These are phyloP conservation scores for Nevesoporus exiguus DNA, from an alignment of 768 basidiomycete genomes.

Conservation along the genomic window DNA sequence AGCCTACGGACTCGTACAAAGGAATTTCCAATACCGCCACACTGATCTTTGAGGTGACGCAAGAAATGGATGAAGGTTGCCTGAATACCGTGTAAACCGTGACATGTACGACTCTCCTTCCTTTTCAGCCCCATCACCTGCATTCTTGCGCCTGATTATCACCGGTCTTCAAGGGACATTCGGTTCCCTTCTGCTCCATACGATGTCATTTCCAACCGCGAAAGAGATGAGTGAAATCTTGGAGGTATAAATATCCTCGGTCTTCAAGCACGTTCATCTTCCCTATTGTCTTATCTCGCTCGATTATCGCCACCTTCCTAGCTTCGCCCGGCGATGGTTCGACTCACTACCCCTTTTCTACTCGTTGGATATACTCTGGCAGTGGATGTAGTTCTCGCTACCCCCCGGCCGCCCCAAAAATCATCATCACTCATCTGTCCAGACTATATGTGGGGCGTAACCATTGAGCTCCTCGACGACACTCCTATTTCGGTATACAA, in stretches of 20 bases:
- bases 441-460: constrained; percentile 18
- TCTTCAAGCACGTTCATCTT: background rate
- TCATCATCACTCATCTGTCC: constrained; percentile 3
- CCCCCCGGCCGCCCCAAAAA: background rate
- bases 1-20: background rate
- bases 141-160: background rate
- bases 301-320: background rate
- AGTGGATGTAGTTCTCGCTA: background rate
- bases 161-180: background rate
- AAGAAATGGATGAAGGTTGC: background rate
- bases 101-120: background rate
- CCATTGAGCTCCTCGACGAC: constrained; percentile 1
- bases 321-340: constrained; percentile 1
- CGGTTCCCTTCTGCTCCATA: background rate
- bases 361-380: background rate
- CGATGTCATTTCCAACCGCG: background rate
- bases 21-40: background rate
- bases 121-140: constrained; percentile 1
- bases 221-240: background rate
- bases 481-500: constrained; percentile 14
- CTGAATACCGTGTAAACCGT: background rate
- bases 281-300: background rate
- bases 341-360: background rate
- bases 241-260: constrained; percentile 13
- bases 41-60: background rate